Evolutionary conservation across 2,329 filamentous ascomycete genomes (phyloP).

Genomic region (Microdochium trichocladiopsis): DNA sequence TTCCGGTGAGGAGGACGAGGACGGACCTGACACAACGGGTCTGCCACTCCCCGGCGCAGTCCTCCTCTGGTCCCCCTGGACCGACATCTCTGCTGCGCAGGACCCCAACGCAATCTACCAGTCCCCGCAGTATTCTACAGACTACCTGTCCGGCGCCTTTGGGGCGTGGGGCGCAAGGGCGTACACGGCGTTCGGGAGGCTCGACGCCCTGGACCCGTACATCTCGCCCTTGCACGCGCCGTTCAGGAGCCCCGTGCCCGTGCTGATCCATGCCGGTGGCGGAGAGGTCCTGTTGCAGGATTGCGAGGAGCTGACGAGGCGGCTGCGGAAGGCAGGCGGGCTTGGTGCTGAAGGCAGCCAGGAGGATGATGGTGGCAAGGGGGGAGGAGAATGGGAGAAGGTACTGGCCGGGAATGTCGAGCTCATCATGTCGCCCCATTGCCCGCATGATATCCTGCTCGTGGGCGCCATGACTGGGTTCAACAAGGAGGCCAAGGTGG

Average conservation of each 20-base stretch:
- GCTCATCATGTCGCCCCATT: not conserved
- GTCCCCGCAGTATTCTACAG: slow-evolving; percentile 13
- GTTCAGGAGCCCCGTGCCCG: not conserved
- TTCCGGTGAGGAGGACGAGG: slow-evolving; percentile 3
- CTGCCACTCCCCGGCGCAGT: slow-evolving; percentile 27
- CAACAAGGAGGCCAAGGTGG: not conserved
- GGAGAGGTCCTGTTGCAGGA: not conserved
- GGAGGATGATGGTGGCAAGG: too few species aligned
- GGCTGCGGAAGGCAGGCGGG: not conserved
- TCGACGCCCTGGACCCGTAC: not conserved
- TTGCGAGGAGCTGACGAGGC: not conserved
- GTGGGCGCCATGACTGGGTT: not conserved
- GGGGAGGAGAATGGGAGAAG: too few species aligned
- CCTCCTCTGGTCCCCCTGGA: slow-evolving; percentile 21
- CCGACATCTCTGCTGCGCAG: slow-evolving; percentile 5
- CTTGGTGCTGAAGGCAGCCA: too few species aligned
- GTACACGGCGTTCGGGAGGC: slow-evolving; percentile 11
- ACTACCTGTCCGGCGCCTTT: slow-evolving; percentile 29
- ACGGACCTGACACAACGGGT: too few species aligned
- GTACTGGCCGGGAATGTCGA: not conserved
- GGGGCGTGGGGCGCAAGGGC: slow-evolving; percentile 28
- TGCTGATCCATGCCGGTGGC: not conserved
- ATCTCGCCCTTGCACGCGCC: not conserved
- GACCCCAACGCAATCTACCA: slow-evolving; percentile 10
- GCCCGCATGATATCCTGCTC: not conserved